Evolutionary conservation across 208 protist species (phyloP).

Genomic region (Willaertia magna): DNA sequence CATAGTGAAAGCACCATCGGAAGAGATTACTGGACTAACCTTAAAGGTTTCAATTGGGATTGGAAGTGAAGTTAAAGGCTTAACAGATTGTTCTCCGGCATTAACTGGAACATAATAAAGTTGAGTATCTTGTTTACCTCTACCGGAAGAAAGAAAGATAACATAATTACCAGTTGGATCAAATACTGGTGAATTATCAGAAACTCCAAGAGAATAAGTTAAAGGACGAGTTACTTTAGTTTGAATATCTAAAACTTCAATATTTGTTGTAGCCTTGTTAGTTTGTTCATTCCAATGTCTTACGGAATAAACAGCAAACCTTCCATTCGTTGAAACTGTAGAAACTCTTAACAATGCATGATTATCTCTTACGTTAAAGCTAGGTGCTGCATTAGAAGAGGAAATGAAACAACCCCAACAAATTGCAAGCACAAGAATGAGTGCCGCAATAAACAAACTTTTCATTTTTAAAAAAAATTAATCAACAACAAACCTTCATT

Average conservation of each 20-base stretch:
- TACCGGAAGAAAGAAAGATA: background rate
- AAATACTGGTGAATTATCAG: background rate
- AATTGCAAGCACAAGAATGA: too few species aligned
- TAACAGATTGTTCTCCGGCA: background rate
- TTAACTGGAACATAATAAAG: background rate
- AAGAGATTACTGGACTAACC: background rate
- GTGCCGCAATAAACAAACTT: too few species aligned
- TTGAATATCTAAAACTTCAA: background rate
- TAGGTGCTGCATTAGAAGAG: background rate
- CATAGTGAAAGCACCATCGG: background rate
- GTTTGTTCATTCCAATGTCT: background rate
- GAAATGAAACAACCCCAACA: too few species aligned
- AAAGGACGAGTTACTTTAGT: background rate
- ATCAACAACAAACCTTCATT: too few species aligned
- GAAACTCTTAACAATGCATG: background rate
- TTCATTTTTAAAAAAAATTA: too few species aligned
- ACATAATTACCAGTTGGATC: background rate
- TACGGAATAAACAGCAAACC: conserved; percentile 16
- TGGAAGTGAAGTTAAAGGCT: background rate
- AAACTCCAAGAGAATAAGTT: background rate
- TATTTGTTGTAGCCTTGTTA: background rate
- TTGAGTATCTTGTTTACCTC: background rate
- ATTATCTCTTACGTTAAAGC: conserved; percentile 10
- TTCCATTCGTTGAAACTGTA: conserved; percentile 14
- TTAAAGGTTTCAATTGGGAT: background rate